Evolutionary conservation across 78 protist genomes (phyloP).

Genomic region (Monosiga brevicollis): DNA sequence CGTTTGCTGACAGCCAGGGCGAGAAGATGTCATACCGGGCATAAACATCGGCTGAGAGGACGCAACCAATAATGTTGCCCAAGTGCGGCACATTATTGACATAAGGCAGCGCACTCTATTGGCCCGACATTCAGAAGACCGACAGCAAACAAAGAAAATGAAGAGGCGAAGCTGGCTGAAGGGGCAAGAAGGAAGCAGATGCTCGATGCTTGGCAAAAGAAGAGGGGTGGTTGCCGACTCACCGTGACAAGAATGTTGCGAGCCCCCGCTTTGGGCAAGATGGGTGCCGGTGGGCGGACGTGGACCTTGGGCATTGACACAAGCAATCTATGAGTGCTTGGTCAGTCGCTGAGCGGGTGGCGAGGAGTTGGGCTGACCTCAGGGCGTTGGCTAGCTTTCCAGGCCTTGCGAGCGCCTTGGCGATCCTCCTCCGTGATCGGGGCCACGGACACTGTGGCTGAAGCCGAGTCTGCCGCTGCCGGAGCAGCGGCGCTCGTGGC

Average conservation of each 20-base stretch:
- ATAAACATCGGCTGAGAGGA: constrained; percentile 72
- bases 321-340: no score
- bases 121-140: not conserved
- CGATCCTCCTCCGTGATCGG: no score
- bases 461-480: no score
- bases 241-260: constrained; percentile 70
- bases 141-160: not conserved
- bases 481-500: no score
- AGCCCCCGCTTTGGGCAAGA: constrained; percentile 17
- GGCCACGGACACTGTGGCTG: no score
- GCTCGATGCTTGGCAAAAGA: not conserved
- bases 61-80: constrained; percentile 81
- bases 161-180: no score
- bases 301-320: no score
- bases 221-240: constrained; percentile 25
- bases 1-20: no score
- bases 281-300: not conserved
- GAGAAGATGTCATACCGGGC: constrained; percentile 28
- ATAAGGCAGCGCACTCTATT: constrained; percentile 21
- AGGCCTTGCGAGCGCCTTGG: no score
- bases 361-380: no score
- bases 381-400: no score
- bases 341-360: no score
- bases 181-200: not conserved
- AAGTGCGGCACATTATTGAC: constrained; percentile 58